Conservation (phyloP, 192 early-diverging fungal genomes). For the Podila epigama region DNA sequence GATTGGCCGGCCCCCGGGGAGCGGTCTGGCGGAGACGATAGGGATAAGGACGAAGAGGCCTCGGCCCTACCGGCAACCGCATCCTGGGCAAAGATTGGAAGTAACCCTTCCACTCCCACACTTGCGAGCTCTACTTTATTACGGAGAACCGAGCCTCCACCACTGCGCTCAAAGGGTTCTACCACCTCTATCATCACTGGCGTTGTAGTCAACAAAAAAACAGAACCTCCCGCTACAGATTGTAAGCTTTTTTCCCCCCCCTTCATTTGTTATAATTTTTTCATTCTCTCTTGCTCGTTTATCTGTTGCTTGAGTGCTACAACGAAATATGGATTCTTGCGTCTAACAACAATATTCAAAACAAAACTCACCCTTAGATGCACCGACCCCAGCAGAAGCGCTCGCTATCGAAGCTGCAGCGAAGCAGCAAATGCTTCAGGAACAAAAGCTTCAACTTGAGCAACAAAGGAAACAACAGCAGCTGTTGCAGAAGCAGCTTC, state of each 20-base stretch:
- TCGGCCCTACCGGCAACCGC: constrained; percentile 67
- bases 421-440: constrained; percentile 42
- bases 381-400: constrained; percentile 42
- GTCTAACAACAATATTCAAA: not conserved
- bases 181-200: constrained; percentile 43
- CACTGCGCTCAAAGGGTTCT: constrained; percentile 40
- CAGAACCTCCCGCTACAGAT: constrained; percentile 17
- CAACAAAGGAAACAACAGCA: constrained; percentile 23
- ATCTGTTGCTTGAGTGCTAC: not conserved
- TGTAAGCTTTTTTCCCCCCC: constrained; percentile 10
- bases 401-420: constrained; percentile 42
- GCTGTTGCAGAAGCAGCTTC: constrained; percentile 11
- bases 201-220: constrained; percentile 39
- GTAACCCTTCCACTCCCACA: constrained; percentile 41
- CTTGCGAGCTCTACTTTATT: constrained; percentile 21
- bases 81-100: constrained; percentile 62
- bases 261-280: not conserved
- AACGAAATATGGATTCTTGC: not conserved
- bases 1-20: constrained; percentile 49
- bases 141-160: constrained; percentile 39
- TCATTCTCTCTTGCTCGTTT: not conserved
- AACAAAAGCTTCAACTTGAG: constrained; percentile 30
- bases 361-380: constrained; percentile 15
- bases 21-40: constrained; percentile 18
- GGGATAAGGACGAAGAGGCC: constrained; percentile 49